These are phyloP conservation scores for Colletotrichum orbiculare DNA, from an alignment of 2,329 filamentous ascomycete genomes.

Conservation along the genomic window DNA sequence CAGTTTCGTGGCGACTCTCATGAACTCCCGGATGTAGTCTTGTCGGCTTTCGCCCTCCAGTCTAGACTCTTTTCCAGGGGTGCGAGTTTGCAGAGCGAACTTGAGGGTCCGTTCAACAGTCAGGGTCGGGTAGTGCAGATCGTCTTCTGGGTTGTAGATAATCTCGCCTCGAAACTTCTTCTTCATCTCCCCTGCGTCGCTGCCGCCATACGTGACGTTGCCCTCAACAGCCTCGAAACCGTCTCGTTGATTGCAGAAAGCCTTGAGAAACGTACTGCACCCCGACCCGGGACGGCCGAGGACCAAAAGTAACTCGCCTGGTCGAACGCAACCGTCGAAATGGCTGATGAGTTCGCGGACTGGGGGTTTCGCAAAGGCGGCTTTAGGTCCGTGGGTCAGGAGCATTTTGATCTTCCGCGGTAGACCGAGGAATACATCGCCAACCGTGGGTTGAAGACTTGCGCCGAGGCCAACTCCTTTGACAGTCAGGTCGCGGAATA, in stretches of 20 bases:
- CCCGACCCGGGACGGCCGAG: constrained; percentile 68
- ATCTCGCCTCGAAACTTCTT: constrained; percentile 70
- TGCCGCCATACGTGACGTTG: constrained; percentile 71
- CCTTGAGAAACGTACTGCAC: constrained; percentile 67
- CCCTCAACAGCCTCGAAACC: constrained; percentile 73
- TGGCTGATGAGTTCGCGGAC: constrained; percentile 55
- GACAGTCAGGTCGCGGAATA: constrained; percentile 77
- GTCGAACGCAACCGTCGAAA: constrained; percentile 66
- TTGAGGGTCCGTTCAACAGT: constrained; percentile 74
- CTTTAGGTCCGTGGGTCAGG: constrained; percentile 44
- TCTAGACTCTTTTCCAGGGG: constrained; percentile 57
- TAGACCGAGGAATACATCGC: constrained; percentile 48
- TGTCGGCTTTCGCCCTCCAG: constrained; percentile 70
- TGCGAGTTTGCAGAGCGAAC: constrained; percentile 75
- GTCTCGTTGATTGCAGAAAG: constrained; percentile 76
- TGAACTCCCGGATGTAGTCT: constrained; percentile 64
- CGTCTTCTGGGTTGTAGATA: constrained; percentile 75
- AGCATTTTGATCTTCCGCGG: constrained; percentile 42
- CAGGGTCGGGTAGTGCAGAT: constrained; percentile 76
- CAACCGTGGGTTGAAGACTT: constrained; percentile 56
- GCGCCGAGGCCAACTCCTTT: constrained; percentile 77
- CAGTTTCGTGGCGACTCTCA: constrained; percentile 73
- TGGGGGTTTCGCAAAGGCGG: constrained; percentile 49
- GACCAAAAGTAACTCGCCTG: constrained; percentile 68
- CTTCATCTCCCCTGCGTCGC: constrained; percentile 56